Evolutionary conservation across 163 green algal species (phyloP).

Genomic region (Scenedesmus sp.): DNA sequence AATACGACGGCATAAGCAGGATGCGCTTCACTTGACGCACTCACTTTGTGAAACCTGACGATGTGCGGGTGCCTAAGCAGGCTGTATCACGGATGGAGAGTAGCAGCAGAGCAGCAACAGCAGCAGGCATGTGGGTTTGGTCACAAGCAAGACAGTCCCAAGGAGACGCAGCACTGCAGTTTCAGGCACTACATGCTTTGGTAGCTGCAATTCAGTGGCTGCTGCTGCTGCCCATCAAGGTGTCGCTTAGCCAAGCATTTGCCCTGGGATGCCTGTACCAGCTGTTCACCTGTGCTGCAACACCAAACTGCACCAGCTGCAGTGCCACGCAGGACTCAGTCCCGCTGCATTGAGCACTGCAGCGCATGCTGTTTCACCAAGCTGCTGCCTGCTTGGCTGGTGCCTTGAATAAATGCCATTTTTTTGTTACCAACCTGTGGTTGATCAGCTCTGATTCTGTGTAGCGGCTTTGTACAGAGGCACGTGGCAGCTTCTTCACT

Average conservation of each 20-base stretch:
- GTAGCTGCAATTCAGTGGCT: not conserved
- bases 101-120: constrained; percentile 16
- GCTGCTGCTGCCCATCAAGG: too few relatives aligned
- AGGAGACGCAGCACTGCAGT: not conserved
- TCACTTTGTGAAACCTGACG: constrained; percentile 51
- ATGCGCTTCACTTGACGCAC: not conserved
- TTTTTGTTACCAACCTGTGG: constrained; percentile 49
- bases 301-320: not conserved
- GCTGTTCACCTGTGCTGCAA: too few relatives aligned
- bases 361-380: too few relatives aligned
- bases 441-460: constrained; percentile 50
- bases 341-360: not conserved
- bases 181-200: not conserved
- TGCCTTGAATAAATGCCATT: not conserved
- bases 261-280: too few relatives aligned
- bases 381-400: not conserved
- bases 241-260: too few relatives aligned
- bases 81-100: not conserved
- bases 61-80: constrained; percentile 73
- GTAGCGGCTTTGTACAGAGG: constrained; percentile 24
- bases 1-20: not conserved
- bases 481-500: constrained; percentile 33
- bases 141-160: not conserved
- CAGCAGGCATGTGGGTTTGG: not conserved
- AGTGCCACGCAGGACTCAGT: not conserved